phyloP scores from a whole-genome alignment of 768 basidiomycete genomes.

The Hortiboletus flavorubellus region DNA sequence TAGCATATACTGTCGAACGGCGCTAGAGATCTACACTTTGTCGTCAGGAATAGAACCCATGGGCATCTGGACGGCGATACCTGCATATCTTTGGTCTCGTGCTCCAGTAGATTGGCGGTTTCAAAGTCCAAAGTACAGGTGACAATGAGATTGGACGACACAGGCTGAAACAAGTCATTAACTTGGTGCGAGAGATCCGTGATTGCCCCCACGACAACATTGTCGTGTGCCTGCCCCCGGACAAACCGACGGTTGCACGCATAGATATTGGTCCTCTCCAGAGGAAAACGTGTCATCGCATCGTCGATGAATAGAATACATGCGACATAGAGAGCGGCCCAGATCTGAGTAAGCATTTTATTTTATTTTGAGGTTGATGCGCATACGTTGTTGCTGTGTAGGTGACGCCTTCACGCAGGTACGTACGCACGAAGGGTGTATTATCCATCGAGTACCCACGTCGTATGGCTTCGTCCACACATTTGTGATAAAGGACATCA shows the following conservation, averaged over 20 bases:
- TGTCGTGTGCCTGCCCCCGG: conserved; percentile 21
- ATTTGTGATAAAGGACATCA: no score
- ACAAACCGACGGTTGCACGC: conserved; percentile 33
- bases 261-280: conserved; percentile 15
- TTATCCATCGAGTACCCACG: no score
- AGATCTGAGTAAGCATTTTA: conserved; percentile 24
- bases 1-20: conserved; percentile 15
- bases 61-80: conserved; percentile 6
- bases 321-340: conserved; percentile 37
- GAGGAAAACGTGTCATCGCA: conserved; percentile 19
- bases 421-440: neutral
- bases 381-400: conserved; percentile 15
- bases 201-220: conserved; percentile 31
- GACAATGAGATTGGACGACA: conserved; percentile 33
- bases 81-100: conserved; percentile 23
- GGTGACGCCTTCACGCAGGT: neutral
- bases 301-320: conserved; percentile 35
- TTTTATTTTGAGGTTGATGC: conserved; percentile 15
- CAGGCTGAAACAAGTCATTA: conserved; percentile 22
- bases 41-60: neutral
- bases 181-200: conserved; percentile 26
- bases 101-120: conserved; percentile 30
- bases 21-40: conserved; percentile 4
- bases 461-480: no score
- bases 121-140: conserved; percentile 34